A percentile compares a stretch with the other conserved stretches of the same genome.
Evolutionary conservation across 257 asterid genomes (phyloP).

Genomic region (Sherardia arvensis): DNA sequence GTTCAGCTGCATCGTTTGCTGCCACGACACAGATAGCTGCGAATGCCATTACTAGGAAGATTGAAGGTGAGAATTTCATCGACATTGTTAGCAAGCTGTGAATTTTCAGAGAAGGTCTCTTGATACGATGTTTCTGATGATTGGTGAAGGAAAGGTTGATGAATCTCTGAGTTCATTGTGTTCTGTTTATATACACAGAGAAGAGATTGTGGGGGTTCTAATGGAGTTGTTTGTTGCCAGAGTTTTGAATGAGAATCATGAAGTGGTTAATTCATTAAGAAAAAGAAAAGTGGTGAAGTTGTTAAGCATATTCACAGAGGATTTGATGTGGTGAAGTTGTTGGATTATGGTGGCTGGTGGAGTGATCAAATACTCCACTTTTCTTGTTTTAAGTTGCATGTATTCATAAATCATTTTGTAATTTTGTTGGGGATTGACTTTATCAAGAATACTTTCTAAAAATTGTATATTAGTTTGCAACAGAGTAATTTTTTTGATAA

Average conservation of each 20-base stretch:
- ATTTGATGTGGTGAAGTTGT: slow-evolving; percentile 5
- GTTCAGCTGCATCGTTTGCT: slow-evolving; percentile 27
- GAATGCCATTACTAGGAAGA: slow-evolving; percentile 23
- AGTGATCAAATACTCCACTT: slow-evolving; percentile 1
- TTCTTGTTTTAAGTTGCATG: neutral
- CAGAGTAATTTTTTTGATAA: too few species aligned
- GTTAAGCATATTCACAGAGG: neutral
- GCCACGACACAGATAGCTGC: slow-evolving; percentile 17
- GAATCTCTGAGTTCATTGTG: neutral
- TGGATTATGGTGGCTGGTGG: slow-evolving; percentile 5
- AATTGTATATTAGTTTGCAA: neutral
- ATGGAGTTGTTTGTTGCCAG: slow-evolving; percentile 21
- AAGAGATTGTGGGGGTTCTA: slow-evolving; percentile 3
- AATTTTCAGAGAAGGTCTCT: neutral
- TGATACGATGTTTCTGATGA: neutral
- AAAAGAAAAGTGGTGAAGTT: slow-evolving; percentile 4
- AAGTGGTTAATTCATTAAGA: slow-evolving; percentile 9
- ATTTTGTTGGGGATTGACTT: neutral
- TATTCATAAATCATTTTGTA: too few species aligned
- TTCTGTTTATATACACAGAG: slow-evolving; percentile 5
- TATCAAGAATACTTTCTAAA: neutral
- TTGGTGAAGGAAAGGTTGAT: neutral
- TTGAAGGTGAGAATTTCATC: slow-evolving; percentile 16
- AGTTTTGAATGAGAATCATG: slow-evolving; percentile 1
- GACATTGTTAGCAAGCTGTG: slow-evolving; percentile 24